Base-by-base conservation (phyloP, 1,139 yeast genomes). In the Petasospora fabianii region DNA sequence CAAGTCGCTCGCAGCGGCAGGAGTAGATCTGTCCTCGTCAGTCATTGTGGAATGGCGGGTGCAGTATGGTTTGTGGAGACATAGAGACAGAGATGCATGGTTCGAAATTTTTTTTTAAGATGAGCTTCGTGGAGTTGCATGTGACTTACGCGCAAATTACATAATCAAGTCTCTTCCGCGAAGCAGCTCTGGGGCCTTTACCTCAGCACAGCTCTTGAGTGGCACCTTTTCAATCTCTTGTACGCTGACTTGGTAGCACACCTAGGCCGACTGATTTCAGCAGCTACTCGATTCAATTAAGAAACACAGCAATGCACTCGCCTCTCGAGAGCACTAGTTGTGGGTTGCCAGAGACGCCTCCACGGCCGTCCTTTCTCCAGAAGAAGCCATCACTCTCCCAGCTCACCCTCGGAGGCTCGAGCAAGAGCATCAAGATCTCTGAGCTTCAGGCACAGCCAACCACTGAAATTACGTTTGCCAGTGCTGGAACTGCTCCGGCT, bases 371-470 rank as follows among this genome's bases (percentile, higher is more conserved):
- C 13, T 21, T 20, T 14, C 39, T 36, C n/a, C 39, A 34, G 13
- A 46, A 38, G 37, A 44, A 38, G 30, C 54, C 49, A 10, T 52
- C 58, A 3, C 20, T 50, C 3, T 40, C 54, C 13, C 49, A 48
- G 20, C 37, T 54, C n/a, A 44, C 55, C 0, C 27, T 50, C 6
- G 46, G 50, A 7, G 27, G 38, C 4, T 28, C 44, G 6, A 34
- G 42, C 16, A 43, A 43, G 21, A 42, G 40, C 32, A 28, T 46
- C 29, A 39, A 38, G 20, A 32, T 53, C 9, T 43, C 54, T 2
- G 54, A 45, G n/a, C 29, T 50, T 11, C 55, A 47, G 31, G 46
- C 55, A 22, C 50, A 42, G 20, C 51, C 58, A 3, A 54, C 58
- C 2, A 54, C 56, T 4, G 53, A 43, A 20, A 41, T 53, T 4